phyloP scores from a whole-genome alignment of 306 rosid species.

The Corylus americana region DNA sequence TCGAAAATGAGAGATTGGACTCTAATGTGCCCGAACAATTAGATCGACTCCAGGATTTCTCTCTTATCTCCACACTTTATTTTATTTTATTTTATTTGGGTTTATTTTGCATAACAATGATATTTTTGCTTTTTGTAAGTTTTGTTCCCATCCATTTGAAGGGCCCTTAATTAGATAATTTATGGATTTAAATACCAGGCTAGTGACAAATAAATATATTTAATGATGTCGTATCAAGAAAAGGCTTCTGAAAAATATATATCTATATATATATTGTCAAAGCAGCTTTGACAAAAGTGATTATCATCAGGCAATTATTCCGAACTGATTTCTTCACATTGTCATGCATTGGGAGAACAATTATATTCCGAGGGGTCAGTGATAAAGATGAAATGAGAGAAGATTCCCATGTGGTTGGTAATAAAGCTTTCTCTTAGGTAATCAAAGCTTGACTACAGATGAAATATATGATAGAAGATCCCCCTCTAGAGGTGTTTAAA shows the following conservation, averaged over 20 bases:
- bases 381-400: conserved; percentile 11
- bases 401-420: not conserved
- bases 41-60: too few relatives aligned
- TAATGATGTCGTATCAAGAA: not conserved
- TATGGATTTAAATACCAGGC: not conserved
- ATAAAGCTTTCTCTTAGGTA: not conserved
- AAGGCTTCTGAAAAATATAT: not conserved
- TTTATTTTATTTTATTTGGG: too few relatives aligned
- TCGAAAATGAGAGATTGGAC: too few relatives aligned
- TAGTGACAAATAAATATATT: not conserved
- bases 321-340: not conserved
- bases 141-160: not conserved
- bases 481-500: too few relatives aligned
- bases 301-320: not conserved
- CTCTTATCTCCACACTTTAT: too few relatives aligned
- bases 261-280: not conserved
- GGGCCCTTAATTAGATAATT: not conserved
- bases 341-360: not conserved
- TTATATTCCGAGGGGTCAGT: not conserved
- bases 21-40: too few relatives aligned
- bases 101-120: not conserved
- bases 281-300: not conserved
- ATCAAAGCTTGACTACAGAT: too few relatives aligned
- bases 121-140: not conserved
- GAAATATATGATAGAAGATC: too few relatives aligned